These are phyloP conservation scores for Sclerotinia glacialis DNA, from an alignment of 2,329 filamentous ascomycete species.

Conservation along the genomic window DNA sequence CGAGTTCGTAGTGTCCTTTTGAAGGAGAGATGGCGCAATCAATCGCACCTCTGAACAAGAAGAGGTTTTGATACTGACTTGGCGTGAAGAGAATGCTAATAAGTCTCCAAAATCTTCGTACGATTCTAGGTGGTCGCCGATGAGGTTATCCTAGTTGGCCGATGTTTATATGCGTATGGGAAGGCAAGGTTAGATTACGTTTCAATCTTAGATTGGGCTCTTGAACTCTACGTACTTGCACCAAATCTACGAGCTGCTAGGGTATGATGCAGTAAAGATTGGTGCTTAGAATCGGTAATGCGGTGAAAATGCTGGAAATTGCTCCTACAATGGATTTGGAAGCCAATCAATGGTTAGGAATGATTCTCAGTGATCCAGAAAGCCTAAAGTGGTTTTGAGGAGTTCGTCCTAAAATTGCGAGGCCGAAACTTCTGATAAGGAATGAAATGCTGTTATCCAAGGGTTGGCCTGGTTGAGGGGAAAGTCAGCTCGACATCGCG, in stretches of 20 bases:
- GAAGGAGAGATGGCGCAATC: neutral
- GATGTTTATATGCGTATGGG: neutral
- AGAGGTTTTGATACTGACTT: neutral
- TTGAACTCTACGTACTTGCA: constrained; percentile 15
- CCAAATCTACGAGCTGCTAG: constrained; percentile 1
- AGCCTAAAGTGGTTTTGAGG: neutral
- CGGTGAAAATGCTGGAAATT: constrained; percentile 6
- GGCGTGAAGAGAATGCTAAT: neutral
- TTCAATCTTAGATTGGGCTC: constrained; percentile 16
- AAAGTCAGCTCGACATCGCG: constrained; percentile 8
- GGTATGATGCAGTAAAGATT: neutral
- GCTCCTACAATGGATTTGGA: neutral
- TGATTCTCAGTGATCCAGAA: neutral
- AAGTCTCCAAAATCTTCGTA: neutral
- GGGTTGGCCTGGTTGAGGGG: neutral
- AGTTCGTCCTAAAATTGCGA: neutral
- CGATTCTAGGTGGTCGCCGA: constrained; percentile 7
- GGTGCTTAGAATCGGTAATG: constrained; percentile 6
- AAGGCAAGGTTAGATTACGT: neutral
- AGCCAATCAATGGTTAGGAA: neutral
- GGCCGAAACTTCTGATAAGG: constrained; percentile 1
- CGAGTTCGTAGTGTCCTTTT: neutral
- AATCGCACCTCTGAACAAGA: neutral
- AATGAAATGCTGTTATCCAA: neutral
- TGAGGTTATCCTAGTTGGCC: constrained; percentile 2